Base-by-base conservation (phyloP, 352 stramenopile species). In the Pythium folliculosum region DNA sequence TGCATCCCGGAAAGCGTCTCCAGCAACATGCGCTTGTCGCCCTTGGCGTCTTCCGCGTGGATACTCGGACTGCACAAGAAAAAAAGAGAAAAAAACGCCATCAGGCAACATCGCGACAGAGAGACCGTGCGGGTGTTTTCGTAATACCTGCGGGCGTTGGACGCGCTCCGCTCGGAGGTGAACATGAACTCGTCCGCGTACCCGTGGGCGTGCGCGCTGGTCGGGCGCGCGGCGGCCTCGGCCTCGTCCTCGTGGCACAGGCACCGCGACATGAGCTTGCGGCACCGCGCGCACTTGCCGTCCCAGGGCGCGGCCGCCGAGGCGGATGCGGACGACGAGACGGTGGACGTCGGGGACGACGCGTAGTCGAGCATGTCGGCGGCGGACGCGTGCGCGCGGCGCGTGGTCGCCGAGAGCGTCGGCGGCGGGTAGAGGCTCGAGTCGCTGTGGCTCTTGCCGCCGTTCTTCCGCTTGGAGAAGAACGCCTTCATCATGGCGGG, bases 201-300 rank as follows among this genome's bases (percentile, higher is more conserved):
- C 12, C 19, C 37, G 52, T 60, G 38, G 13, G 40, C 30, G n/a
- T 12, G 52, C 21, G 32, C 13, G n/a, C 4, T 30, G 6, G 27
- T 49, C n/a, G 32, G 14, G 5, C 6, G 17, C 40, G 14, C 7
- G 21, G 40, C 40, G 4, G 40, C 17, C 9, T 5, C 38, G 38
- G 38, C 17, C 40, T 47, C 40, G 13, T 71, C 63, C 35, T 75
- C 63, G 40, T 71, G 55, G 40, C 69, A 75, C 7, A 69, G 48
- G n/a, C 69, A 75, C 4, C 45, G 35, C 50, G 69, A 75, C 69
- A 75, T 75, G 45, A 75, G 63, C 49, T 75, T 75, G 22, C 69
- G 69, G 53, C 69, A 75, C 12, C 63, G 27, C 5, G 25, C 4
- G 49, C 69, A 75, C 47, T 75, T 75, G 53, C 69, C 69, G 22